Percentiles rank a stretch among this genome's conserved stretches.
These are phyloP conservation scores for Trypanosoma rangeli DNA, from an alignment of 208 protist species.

Conservation along the genomic window DNA sequence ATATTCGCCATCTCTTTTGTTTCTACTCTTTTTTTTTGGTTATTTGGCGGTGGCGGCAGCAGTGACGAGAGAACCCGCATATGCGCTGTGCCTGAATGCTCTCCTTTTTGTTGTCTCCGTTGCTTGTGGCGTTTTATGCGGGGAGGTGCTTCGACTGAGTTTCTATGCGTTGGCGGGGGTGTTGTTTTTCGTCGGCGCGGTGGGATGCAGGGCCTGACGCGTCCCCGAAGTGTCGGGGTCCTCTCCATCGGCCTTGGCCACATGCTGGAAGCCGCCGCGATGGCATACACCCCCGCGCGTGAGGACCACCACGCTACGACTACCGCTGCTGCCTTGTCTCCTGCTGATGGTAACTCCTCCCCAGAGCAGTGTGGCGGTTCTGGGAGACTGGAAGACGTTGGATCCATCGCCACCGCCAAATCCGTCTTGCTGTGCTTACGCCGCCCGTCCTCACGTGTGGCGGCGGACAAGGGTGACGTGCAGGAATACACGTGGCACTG, in stretches of 20 bases:
- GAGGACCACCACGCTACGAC: not conserved
- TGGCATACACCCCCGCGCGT: not conserved
- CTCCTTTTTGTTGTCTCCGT: not conserved
- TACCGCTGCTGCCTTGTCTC: not conserved
- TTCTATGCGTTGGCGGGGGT: not conserved
- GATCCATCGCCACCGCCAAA: not conserved
- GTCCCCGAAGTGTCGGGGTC: constrained; percentile 16
- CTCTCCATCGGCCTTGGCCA: constrained; percentile 15
- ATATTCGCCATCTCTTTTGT: too few relatives aligned
- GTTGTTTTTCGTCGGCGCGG: not conserved
- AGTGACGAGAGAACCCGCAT: too few relatives aligned
- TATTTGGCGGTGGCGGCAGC: too few relatives aligned
- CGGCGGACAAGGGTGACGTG: constrained; percentile 9
- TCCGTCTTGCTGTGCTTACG: not conserved
- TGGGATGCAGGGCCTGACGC: not conserved
- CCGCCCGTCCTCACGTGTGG: not conserved
- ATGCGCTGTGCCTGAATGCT: too few relatives aligned
- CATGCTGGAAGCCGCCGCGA: not conserved
- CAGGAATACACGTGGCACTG: constrained; percentile 12
- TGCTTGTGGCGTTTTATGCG: not conserved
- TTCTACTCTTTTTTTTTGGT: too few relatives aligned
- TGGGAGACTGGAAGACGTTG: constrained; percentile 13
- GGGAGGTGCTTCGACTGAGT: not conserved
- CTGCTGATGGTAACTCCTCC: not conserved
- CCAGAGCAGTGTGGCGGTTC: constrained; percentile 6